Percentiles rank a stretch among this genome's conserved stretches.
Evolutionary conservation across 2,329 filamentous ascomycete species (phyloP).

Genomic region (Fusarium keratoplasticum): DNA sequence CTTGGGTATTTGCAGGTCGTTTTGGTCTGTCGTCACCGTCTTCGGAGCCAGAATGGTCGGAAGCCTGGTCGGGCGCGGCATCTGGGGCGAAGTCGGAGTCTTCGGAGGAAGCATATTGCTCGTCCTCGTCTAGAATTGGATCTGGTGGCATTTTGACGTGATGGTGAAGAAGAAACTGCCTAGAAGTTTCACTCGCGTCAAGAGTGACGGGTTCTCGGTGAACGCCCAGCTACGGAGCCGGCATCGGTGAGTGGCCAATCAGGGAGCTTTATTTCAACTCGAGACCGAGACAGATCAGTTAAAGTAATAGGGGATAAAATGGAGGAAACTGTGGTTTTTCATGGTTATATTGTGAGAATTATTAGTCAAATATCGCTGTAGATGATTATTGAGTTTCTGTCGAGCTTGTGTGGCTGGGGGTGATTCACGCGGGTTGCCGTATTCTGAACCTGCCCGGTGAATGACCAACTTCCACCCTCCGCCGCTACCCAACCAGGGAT

Average conservation of each 20-base stretch:
- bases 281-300: background rate
- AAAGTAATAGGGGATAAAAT: background rate
- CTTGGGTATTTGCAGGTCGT: slow-evolving; percentile 41
- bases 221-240: background rate
- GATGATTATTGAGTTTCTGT: background rate
- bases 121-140: slow-evolving; percentile 59
- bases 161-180: background rate
- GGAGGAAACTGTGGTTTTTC: background rate
- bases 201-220: slow-evolving; percentile 13
- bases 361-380: background rate
- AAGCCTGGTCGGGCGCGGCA: slow-evolving; percentile 58
- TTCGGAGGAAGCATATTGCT: slow-evolving; percentile 75
- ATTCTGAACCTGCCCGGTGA: background rate
- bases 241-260: slow-evolving; percentile 35
- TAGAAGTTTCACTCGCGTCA: slow-evolving; percentile 5
- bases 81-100: slow-evolving; percentile 81
- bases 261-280: background rate
- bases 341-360: background rate
- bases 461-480: background rate
- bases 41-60: slow-evolving; percentile 64
- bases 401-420: background rate
- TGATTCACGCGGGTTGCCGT: background rate
- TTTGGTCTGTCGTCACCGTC: slow-evolving; percentile 45
- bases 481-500: background rate
- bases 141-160: slow-evolving; percentile 57